Evolutionary conservation across 2,329 filamentous ascomycete species (phyloP), one percentile per base, ranked within the genome.

Genomic region (Blastomyces gilchristii): DNA sequence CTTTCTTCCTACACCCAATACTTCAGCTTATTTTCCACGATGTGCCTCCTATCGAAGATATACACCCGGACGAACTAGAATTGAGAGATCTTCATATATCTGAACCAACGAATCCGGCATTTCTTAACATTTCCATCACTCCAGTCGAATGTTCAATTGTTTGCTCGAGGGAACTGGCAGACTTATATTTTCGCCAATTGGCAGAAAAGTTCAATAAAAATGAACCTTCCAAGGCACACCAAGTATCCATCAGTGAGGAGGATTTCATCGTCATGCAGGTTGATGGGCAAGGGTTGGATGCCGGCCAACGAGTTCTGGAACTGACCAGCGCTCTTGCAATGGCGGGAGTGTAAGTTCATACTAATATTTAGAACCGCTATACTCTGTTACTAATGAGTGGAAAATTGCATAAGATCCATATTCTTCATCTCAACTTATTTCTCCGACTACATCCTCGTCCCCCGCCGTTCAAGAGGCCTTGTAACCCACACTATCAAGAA

Each of bases 341-440:
- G 73, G 93, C 93, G 59, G 90, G 91, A 69, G 94, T 97, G 82
- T 85, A 76, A 75, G 83, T 73, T 56, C 31, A 22, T 50, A 45
- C 16, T 22, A 3, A 1, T 25, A 22, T 50, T 5, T 3, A 7
- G 22, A 43, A 41, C n/a, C 18, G 25, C 8, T 16, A 16, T 31
- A 28, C 11, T n/a, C 12, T 62, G 2, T 28, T 28, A 22, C 34
- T 62, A 22, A 62, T 16, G 56, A 56, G 65, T 54, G 62, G 61
- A 25, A 60, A 57, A 34, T 34, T 7, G 2, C 5, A 34, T 34
- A 34, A 86, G 84, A 61, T 90, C 93, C 61, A 96, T 99, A 72
- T 97, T 97, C 80, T 97, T 97, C 82, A 96, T 97, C 74, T 97
- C 93, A 3, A 97, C 91, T 41, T 99, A 97, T 77, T 97, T 96